Evolutionary conservation across 805 yeast genomes (phyloP).

Genomic region (Sugiyamaella valdiviana): DNA sequence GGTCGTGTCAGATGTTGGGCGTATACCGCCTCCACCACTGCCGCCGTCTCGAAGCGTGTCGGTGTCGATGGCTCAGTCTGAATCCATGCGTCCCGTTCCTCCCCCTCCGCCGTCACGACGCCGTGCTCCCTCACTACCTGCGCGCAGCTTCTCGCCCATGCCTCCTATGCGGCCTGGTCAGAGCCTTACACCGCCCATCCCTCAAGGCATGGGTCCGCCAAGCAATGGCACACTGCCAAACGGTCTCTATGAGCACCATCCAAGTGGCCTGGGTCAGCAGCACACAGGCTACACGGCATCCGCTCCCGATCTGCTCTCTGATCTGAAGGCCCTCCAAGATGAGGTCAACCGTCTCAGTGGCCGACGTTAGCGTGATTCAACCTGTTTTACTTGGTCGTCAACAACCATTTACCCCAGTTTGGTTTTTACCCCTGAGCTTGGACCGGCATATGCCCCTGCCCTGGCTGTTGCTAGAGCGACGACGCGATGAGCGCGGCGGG

Average conservation of each 20-base stretch:
- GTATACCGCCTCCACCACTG: conserved; percentile 8
- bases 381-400: not conserved
- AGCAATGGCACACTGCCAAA: not conserved
- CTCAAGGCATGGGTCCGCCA: not conserved
- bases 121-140: conserved; percentile 33
- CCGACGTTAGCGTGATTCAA: not conserved
- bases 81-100: conserved; percentile 8
- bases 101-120: conserved; percentile 25
- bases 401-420: not conserved
- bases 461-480: too few relatives aligned
- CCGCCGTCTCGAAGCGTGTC: conserved; percentile 1
- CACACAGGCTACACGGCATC: conserved; percentile 13
- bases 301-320: conserved; percentile 50
- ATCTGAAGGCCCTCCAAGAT: conserved; percentile 58
- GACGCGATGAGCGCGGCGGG: not conserved
- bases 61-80: not conserved
- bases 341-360: conserved; percentile 53
- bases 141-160: conserved; percentile 12
- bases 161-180: conserved; percentile 6
- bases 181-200: not conserved
- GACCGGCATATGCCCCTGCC: too few relatives aligned
- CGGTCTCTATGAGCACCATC: not conserved
- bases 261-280: conserved; percentile 1
- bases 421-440: not conserved
- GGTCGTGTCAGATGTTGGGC: not conserved